Base-by-base conservation (phyloP, 139 green algal genomes). In the Medakamo hakoo region DNA sequence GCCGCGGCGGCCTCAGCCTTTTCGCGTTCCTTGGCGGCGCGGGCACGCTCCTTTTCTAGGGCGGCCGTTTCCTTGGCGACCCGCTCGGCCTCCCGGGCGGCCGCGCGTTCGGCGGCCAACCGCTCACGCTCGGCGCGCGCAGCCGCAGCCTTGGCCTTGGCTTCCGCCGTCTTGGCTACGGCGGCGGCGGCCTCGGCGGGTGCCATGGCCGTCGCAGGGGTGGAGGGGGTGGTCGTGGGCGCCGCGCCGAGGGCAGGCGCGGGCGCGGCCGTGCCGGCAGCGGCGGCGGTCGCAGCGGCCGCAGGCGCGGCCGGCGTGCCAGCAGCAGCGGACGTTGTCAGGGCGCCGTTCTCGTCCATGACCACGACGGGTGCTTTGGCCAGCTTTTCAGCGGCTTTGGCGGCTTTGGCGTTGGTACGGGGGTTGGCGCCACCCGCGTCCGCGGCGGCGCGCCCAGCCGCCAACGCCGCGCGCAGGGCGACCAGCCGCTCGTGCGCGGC, bases 1-100 rank as follows among this genome's bases (percentile, higher is more conserved):
- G 65, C 65, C 5, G 65, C 65, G 29, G 40, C 40, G 14, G 55
- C 57, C 9, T 9, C 40, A 9, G 40, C 40, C 40, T 52, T 52
- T 52, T 52, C 40, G 16, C 40, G 40, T 16, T 52, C 40, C 16
- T 52, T 52, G n/a, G n/a, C n/a, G n/a, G n/a, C n/a, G n/a, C n/a
- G n/a, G n/a, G n/a, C n/a, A n/a, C n/a, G n/a, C n/a, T n/a, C n/a
- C n/a, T n/a, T n/a, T n/a, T n/a, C n/a, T n/a, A n/a, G n/a, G n/a
- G n/a, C n/a, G n/a, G n/a, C n/a, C n/a, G n/a, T n/a, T n/a, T n/a
- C n/a, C n/a, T n/a, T n/a, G n/a, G n/a, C n/a, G n/a, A n/a, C n/a
- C n/a, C n/a, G n/a, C n/a, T n/a, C n/a, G n/a, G n/a, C n/a, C n/a
- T n/a, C n/a, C n/a, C n/a, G n/a, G n/a, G n/a, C n/a, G n/a, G n/a